Base-by-base conservation (phyloP, 2,329 filamentous ascomycete genomes). In the Paraconiothyrium brasiliense region DNA sequence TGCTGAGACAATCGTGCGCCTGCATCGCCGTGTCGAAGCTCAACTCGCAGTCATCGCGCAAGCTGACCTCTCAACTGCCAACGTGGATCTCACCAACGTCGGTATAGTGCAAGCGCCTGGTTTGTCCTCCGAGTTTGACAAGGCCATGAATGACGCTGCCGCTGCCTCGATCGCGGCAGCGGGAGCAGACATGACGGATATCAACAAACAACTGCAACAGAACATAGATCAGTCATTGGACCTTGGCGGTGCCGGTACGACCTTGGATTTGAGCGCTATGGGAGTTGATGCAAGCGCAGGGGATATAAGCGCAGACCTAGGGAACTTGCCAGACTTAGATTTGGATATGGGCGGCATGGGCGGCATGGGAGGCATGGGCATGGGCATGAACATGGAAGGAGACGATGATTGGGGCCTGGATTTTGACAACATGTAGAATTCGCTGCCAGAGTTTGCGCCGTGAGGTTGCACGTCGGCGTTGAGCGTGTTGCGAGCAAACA, bases 21-120 rank as follows among this genome's bases (percentile, higher is more conserved):
- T 91, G 8, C 82, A 90, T 72, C 83, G 89, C 30, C 82, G 84
- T 2, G 88, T 92, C 11, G 89, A 92, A 76, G 84, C 85, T n/a
- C 89, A 90, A 71, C 84, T 91, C 32, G 68, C 69, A 1, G 68
- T 69, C 13, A 58, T 73, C 3, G 65, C 68, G 22, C 69, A 75
- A 59, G 63, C 62, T 7, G 59, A 61, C 1, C 64, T 78, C 1
- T 69, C 71, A 52, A 66, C 67, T 24, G 66, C 68, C 2, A 67
- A 71, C 14, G 68, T 76, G 24, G 69, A 68, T 44, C 64, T 78
- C 1, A 67, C 69, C 8, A 70, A 65, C 44, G 74, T 76, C 49
- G 68, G 66, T 14, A 69, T 77, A 6, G 67, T 76, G 51, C 70
- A 71, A 46, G 56, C 67, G 5, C 71, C 73, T 35, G 61, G 64